Evolutionary conservation across 2,329 filamentous ascomycete species (phyloP), one percentile per base, ranked within the genome.

Genomic region (Dothistroma pini): DNA sequence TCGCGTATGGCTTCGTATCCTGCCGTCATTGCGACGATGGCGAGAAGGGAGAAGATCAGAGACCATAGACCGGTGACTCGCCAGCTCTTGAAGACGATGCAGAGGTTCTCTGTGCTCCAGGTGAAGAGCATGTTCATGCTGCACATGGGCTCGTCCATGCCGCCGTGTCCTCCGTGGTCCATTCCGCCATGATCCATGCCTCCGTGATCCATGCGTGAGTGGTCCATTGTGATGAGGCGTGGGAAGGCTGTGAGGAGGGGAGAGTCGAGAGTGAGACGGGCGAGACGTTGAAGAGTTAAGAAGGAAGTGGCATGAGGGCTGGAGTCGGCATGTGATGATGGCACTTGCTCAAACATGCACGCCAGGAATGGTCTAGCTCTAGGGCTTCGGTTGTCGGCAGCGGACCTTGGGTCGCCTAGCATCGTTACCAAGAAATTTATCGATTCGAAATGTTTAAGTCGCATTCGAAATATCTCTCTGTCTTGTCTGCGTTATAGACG

Each of bases 101-200:
- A 99, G 66, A 99, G 90, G 78, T 97, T 89, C 59, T 83, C 85
- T 2, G 93, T 93, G 75, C 92, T 86, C 93, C 93, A 99, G 63
- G 92, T 97, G 81, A 99, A 99, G 68, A 97, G 86, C 93, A 68
- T 68, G 77, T 93, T 96, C 91, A 97, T 97, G 77, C 82, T 93
- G 84, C 93, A 97, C 81, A 87, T 86, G 57, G 73, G 75, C 58
- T 35, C 49, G 25, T 22, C 25, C 51, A 53, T 53, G 31, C 31
- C 51, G 31, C 51, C 51, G 16, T 53, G 51, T 25, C 31, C 51
- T 32, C 79, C 80, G 70, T 84, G 83, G 67, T 78, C 78, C 75
- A 81, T 82, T 63, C 75, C 79, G 68, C 81, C 81, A 70, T 88
- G 84, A 64, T 81, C 85, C 81, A 83, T 83, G 49, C 58, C 60